Percentiles rank a stretch among this genome's conserved stretches.
phyloP scores from a whole-genome alignment of 306 rosid species.

The Coriaria nepalensis region DNA sequence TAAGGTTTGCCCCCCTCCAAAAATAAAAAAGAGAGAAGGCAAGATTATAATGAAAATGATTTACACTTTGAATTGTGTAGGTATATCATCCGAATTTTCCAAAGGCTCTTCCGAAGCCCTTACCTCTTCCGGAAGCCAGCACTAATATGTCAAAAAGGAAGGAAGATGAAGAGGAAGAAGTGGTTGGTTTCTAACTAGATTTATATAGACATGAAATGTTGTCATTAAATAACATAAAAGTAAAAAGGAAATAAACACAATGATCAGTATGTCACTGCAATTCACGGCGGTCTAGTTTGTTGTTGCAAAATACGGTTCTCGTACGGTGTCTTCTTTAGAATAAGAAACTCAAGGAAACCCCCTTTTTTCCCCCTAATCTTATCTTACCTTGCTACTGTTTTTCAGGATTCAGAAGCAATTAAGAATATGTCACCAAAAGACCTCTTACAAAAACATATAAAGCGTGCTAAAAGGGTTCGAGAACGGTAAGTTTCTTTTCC shows the following conservation, averaged over 20 bases:
- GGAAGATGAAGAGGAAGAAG: conserved; percentile 34
- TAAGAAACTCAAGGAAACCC: neutral
- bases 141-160: conserved; percentile 25
- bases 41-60: neutral
- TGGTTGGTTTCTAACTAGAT: conserved; percentile 30
- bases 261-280: no score
- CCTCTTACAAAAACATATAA: conserved; percentile 54
- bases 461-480: conserved; percentile 77
- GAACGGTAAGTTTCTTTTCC: conserved; percentile 40
- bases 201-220: neutral
- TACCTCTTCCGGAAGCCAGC: conserved; percentile 33
- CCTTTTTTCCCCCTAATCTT: neutral
- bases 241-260: neutral
- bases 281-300: no score
- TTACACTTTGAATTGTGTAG: conserved; percentile 29
- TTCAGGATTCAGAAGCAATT: conserved; percentile 38
- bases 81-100: conserved; percentile 36
- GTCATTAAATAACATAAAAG: neutral
- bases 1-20: conserved; percentile 36
- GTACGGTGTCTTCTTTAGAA: neutral
- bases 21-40: neutral
- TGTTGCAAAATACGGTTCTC: no score
- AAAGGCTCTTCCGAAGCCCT: conserved; percentile 68
- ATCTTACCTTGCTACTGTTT: conserved; percentile 7
- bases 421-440: conserved; percentile 33